These are phyloP conservation scores for Thelonectria blattea DNA, from an alignment of 2,329 filamentous ascomycete genomes.

Conservation along the genomic window DNA sequence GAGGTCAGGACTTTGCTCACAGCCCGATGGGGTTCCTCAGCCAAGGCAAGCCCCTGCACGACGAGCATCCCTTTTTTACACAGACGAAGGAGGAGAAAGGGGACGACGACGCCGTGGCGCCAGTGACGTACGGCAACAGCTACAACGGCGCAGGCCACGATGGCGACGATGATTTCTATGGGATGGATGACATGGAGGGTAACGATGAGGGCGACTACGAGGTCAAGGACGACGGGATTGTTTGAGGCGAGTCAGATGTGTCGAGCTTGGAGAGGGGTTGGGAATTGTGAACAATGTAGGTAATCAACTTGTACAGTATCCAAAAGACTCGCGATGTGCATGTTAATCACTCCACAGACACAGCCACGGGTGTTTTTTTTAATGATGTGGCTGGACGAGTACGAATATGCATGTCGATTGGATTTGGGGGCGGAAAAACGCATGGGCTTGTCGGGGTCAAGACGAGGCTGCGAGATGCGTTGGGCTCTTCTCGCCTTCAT, in stretches of 20 bases:
- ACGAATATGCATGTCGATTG: too few relatives aligned
- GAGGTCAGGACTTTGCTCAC: conserved; percentile 62
- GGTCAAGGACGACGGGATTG: conserved; percentile 28
- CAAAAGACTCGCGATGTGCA: too few relatives aligned
- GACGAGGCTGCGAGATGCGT: too few relatives aligned
- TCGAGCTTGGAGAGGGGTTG: neutral
- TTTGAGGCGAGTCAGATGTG: conserved; percentile 32
- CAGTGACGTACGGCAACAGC: conserved; percentile 8
- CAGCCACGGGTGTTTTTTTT: too few relatives aligned
- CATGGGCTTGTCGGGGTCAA: too few relatives aligned
- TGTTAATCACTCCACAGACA: too few relatives aligned
- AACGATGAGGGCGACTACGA: conserved; percentile 31
- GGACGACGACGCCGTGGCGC: conserved; percentile 7
- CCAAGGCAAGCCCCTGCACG: conserved; percentile 55
- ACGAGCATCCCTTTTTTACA: conserved; percentile 59
- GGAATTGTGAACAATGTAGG: too few relatives aligned
- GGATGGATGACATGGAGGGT: conserved; percentile 37
- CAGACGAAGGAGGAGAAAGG: conserved; percentile 4
- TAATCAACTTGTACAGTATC: too few relatives aligned
- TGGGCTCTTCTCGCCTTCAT: too few relatives aligned
- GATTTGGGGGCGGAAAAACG: too few relatives aligned
- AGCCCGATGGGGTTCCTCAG: conserved; percentile 65
- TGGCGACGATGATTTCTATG: conserved; percentile 28
- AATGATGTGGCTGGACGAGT: too few relatives aligned
- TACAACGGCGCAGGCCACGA: conserved; percentile 14